Percentiles rank a stretch among this genome's conserved stretches.
Evolutionary conservation across 2,329 filamentous ascomycete genomes (phyloP).

Genomic region (Hypoxylon sp.): DNA sequence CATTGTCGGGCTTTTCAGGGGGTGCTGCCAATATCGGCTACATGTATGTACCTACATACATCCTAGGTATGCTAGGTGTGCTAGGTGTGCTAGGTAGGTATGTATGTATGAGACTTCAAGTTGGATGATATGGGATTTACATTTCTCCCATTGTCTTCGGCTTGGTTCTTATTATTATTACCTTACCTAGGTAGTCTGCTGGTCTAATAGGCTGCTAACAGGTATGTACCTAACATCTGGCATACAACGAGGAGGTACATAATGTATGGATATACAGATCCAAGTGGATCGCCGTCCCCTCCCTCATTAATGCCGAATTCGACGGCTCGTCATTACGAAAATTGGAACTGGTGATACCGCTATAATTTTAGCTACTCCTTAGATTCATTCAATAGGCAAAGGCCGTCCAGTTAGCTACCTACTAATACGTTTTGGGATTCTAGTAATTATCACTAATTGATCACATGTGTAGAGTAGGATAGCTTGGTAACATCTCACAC

Average conservation of each 20-base stretch:
- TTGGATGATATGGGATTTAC: conserved; percentile 35
- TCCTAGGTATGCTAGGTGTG: too few relatives aligned
- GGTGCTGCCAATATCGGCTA: not conserved
- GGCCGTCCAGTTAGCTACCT: conserved; percentile 9
- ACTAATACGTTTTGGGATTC: conserved; percentile 16
- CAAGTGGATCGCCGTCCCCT: conserved; percentile 32
- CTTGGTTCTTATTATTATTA: not conserved
- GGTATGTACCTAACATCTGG: conserved; percentile 4
- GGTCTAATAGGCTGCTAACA: too few relatives aligned
- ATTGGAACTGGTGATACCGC: conserved; percentile 36
- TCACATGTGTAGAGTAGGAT: conserved; percentile 31
- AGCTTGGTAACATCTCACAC: conserved; percentile 35
- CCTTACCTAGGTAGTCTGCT: too few relatives aligned
- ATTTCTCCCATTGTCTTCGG: conserved; percentile 28
- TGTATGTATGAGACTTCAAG: not conserved
- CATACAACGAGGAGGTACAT: too few relatives aligned
- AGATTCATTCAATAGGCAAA: conserved; percentile 23
- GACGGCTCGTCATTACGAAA: conserved; percentile 39
- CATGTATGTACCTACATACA: not conserved
- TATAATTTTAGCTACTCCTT: conserved; percentile 34
- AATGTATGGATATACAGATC: conserved; percentile 24
- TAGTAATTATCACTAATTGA: conserved; percentile 30
- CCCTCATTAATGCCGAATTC: conserved; percentile 33
- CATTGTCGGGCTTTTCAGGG: too few relatives aligned
- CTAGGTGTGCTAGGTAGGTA: too few relatives aligned